Conservation (phyloP, 2,329 filamentous ascomycete genomes). For the Sodiomyces alkalinus region DNA sequence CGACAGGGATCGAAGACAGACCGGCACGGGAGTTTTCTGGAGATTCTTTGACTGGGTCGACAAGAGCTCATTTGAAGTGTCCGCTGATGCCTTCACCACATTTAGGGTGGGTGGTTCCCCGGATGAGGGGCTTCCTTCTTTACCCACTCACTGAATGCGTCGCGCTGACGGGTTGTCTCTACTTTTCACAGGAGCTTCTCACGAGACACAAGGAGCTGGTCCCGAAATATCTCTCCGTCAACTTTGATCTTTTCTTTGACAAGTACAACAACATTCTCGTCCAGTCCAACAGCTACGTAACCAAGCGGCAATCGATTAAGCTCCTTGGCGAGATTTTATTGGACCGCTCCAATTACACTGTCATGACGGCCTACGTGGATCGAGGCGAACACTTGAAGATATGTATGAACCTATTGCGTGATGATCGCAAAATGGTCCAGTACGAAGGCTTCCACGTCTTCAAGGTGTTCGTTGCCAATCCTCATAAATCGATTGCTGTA, state of each 20-base stretch:
- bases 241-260: slow-evolving; percentile 87
- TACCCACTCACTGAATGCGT: background rate
- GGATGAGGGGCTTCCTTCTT: too few species aligned
- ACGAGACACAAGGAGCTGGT: slow-evolving; percentile 90
- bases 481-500: slow-evolving; percentile 92
- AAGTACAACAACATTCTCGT: slow-evolving; percentile 80
- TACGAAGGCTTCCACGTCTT: slow-evolving; percentile 99
- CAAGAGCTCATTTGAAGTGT: slow-evolving; percentile 89
- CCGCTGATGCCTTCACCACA: slow-evolving; percentile 92
- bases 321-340: slow-evolving; percentile 87
- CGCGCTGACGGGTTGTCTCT: background rate
- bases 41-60: slow-evolving; percentile 96
- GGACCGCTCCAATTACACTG: slow-evolving; percentile 89
- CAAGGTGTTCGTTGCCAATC: slow-evolving; percentile 98
- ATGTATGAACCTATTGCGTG: slow-evolving; percentile 91
- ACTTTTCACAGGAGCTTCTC: slow-evolving; percentile 65
- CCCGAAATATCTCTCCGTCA: slow-evolving; percentile 71
- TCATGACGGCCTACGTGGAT: slow-evolving; percentile 97
- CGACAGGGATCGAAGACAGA: slow-evolving; percentile 59
- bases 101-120: slow-evolving; percentile 65
- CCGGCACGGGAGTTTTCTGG: slow-evolving; percentile 83
- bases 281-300: slow-evolving; percentile 91
- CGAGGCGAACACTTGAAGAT: slow-evolving; percentile 92
- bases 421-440: slow-evolving; percentile 97
- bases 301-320: slow-evolving; percentile 96